Conservation (phyloP, 2,329 filamentous ascomycete genomes). For the Myriosclerotinia duriaeana region DNA sequence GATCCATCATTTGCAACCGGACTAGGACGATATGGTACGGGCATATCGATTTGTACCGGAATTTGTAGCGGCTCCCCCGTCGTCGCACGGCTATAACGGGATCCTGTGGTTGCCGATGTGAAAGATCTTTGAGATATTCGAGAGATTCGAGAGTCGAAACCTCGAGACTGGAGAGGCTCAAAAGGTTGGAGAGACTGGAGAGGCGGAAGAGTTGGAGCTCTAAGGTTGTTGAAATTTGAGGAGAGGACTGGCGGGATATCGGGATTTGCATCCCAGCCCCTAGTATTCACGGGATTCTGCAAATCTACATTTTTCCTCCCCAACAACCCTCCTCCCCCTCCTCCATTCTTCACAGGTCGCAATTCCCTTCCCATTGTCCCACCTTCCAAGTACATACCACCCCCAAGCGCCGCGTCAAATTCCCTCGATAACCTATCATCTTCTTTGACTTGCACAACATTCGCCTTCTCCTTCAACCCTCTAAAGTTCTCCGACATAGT, state of each 20-base stretch:
- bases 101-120: not conserved
- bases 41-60: not conserved
- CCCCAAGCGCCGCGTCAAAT: slow-evolving; percentile 8
- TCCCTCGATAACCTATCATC: slow-evolving; percentile 9
- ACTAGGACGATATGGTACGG: not conserved
- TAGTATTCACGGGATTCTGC: not conserved
- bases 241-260: no score
- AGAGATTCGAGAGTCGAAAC: not conserved
- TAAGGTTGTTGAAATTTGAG: not conserved
- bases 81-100: slow-evolving; percentile 7
- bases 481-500: not conserved
- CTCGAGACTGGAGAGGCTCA: not conserved
- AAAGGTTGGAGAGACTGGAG: not conserved
- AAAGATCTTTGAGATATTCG: not conserved
- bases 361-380: not conserved
- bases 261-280: not conserved
- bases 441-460: not conserved
- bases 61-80: not conserved
- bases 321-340: no score
- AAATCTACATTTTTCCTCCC: not conserved
- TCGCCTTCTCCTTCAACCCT: not conserved
- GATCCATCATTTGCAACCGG: not conserved
- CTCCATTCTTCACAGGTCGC: no score
- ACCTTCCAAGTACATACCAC: slow-evolving; percentile 1
- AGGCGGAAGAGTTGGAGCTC: not conserved